phyloP scores from a whole-genome alignment of 2,329 filamentous ascomycete species.

The Colletotrichum somersetense region DNA sequence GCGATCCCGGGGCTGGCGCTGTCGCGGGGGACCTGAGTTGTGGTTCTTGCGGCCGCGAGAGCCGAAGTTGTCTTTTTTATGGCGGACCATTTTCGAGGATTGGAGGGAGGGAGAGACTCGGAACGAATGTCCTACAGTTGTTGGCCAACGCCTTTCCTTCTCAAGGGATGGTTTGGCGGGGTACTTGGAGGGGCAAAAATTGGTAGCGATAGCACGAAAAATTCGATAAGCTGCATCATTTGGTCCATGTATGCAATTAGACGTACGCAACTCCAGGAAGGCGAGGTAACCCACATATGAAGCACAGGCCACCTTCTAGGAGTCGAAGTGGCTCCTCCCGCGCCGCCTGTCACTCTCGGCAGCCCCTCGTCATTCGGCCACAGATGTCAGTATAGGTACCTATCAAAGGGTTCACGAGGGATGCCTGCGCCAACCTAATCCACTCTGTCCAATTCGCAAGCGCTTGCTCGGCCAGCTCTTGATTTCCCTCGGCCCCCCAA shows the following conservation, averaged over 20 bases:
- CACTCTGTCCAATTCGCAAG: slow-evolving; percentile 39
- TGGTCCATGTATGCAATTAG: slow-evolving; percentile 21
- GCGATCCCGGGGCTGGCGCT: slow-evolving; percentile 60
- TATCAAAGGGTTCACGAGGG: slow-evolving; percentile 37
- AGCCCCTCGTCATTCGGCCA: slow-evolving; percentile 41
- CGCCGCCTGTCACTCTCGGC: slow-evolving; percentile 32
- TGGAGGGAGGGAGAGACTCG: background rate
- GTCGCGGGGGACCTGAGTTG: slow-evolving; percentile 66
- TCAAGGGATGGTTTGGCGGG: slow-evolving; percentile 11
- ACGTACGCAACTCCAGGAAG: background rate
- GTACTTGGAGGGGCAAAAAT: slow-evolving; percentile 26
- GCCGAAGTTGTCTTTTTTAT: slow-evolving; percentile 89
- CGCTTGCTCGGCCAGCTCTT: slow-evolving; percentile 35
- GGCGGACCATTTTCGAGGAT: slow-evolving; percentile 80
- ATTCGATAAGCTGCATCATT: slow-evolving; percentile 21
- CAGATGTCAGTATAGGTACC: slow-evolving; percentile 26
- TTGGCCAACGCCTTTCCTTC: background rate
- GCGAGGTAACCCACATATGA: slow-evolving; percentile 12
- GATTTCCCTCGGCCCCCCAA: slow-evolving; percentile 11
- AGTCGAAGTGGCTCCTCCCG: slow-evolving; percentile 32
- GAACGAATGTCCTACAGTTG: background rate
- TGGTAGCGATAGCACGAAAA: slow-evolving; percentile 10
- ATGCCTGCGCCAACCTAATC: slow-evolving; percentile 41
- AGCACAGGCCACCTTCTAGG: slow-evolving; percentile 35
- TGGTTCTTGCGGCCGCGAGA: slow-evolving; percentile 79